Evolutionary conservation across 2,329 filamentous ascomycete species (phyloP).

Genomic region (Diaporthe velutina): DNA sequence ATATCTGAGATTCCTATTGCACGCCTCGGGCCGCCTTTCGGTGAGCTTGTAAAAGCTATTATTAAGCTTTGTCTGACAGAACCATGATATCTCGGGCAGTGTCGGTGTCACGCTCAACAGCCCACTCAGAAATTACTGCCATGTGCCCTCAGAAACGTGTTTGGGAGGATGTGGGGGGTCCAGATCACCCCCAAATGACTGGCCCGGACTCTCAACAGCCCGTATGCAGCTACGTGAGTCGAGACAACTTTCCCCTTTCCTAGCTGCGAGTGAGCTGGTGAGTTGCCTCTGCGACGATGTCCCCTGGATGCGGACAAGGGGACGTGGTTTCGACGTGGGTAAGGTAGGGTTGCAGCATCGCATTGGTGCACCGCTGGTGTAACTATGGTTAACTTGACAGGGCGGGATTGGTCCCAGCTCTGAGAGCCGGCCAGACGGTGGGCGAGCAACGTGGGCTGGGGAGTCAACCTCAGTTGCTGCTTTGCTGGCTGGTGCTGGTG

Average conservation of each 20-base stretch:
- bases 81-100: background rate
- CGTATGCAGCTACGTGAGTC: slow-evolving; percentile 23
- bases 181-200: background rate
- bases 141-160: background rate
- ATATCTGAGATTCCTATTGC: slow-evolving; percentile 3
- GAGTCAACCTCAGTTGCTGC: slow-evolving; percentile 14
- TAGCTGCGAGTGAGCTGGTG: slow-evolving; percentile 10
- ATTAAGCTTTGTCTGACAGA: slow-evolving; percentile 14
- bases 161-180: background rate
- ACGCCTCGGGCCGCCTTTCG: slow-evolving; percentile 8
- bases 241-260: slow-evolving; percentile 9
- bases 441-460: background rate
- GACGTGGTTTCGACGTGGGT: background rate
- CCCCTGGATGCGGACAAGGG: slow-evolving; percentile 5
- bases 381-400: background rate
- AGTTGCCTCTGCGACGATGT: background rate
- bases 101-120: background rate
- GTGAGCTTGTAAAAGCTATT: background rate
- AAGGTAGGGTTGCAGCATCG: slow-evolving; percentile 21
- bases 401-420: background rate
- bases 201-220: slow-evolving; percentile 4
- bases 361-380: background rate
- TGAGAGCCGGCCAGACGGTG: background rate
- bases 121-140: background rate
- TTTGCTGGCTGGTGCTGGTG: background rate